Conservation (phyloP, 2,329 filamentous ascomycete genomes). For the Diaporthe sp. region DNA sequence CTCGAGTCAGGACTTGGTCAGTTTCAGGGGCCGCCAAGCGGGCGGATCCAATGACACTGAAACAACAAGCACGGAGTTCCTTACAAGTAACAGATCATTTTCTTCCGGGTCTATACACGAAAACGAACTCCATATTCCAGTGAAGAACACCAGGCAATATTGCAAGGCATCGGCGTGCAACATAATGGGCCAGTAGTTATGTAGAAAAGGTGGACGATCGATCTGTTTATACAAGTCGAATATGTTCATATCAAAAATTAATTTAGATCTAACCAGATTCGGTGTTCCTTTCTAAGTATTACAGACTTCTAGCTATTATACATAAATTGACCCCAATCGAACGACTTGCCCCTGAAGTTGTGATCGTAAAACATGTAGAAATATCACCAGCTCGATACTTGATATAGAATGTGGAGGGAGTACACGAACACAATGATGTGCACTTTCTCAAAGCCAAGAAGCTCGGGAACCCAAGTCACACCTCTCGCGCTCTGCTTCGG, state of each 20-base stretch:
- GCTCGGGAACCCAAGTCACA: slow-evolving; percentile 10
- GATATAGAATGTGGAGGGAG: neutral
- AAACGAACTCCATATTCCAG: neutral
- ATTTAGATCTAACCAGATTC: neutral
- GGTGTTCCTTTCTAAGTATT: neutral
- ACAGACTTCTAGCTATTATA: neutral
- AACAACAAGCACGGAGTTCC: neutral
- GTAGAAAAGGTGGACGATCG: too few species aligned
- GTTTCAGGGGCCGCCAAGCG: neutral
- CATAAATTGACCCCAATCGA: neutral
- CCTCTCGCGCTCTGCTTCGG: slow-evolving; percentile 5
- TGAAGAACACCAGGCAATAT: too few species aligned
- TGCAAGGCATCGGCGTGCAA: neutral
- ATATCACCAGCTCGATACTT: neutral
- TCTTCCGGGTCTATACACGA: neutral
- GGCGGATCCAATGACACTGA: neutral
- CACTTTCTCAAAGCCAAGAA: slow-evolving; percentile 11
- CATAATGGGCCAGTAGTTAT: neutral
- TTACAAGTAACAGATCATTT: neutral
- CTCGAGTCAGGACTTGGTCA: neutral
- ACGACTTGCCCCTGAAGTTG: neutral
- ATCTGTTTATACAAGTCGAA: too few species aligned
- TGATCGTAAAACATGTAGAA: fast-evolving
- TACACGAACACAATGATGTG: neutral
- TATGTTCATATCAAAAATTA: neutral